Percentiles rank a stretch among this genome's conserved stretches.
These are phyloP conservation scores for Backusella psychrophila DNA, from an alignment of 192 early-diverging fungal species.

Conservation along the genomic window DNA sequence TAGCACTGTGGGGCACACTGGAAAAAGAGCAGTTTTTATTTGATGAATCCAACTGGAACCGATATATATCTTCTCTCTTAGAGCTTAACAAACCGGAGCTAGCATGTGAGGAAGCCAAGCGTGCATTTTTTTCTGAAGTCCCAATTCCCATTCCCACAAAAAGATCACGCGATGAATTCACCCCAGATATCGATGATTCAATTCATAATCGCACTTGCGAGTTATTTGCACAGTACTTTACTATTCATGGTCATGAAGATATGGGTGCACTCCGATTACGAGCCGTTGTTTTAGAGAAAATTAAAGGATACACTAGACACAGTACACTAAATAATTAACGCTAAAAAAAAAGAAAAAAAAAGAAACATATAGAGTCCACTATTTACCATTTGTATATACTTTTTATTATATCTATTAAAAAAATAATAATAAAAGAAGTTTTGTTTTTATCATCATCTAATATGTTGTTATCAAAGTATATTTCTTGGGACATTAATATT, in stretches of 20 bases:
- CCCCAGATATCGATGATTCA: not conserved
- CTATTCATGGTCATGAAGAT: not conserved
- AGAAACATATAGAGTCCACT: not conserved
- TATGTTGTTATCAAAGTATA: not conserved
- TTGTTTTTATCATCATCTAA: not conserved
- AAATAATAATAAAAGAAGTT: not conserved
- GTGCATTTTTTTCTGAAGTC: not conserved
- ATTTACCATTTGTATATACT: not conserved
- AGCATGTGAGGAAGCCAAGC: constrained; percentile 32
- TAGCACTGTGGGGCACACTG: constrained; percentile 40
- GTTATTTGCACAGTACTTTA: not conserved
- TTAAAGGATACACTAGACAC: not conserved
- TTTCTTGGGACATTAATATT: not conserved
- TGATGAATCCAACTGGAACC: constrained; percentile 54
- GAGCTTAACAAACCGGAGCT: constrained; percentile 29
- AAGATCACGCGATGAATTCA: constrained; percentile 1
- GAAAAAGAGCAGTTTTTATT: constrained; percentile 37
- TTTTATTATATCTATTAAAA: not conserved
- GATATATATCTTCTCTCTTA: constrained; percentile 40
- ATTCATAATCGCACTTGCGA: not conserved
- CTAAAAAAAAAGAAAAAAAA: constrained; percentile 12
- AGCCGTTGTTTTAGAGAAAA: not conserved
- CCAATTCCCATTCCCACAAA: not conserved
- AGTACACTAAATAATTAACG: not conserved
- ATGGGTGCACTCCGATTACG: constrained; percentile 6